Evolutionary conservation across 177 flowering plant genomes (phyloP).

Genomic region (Vitis hybrid): DNA sequence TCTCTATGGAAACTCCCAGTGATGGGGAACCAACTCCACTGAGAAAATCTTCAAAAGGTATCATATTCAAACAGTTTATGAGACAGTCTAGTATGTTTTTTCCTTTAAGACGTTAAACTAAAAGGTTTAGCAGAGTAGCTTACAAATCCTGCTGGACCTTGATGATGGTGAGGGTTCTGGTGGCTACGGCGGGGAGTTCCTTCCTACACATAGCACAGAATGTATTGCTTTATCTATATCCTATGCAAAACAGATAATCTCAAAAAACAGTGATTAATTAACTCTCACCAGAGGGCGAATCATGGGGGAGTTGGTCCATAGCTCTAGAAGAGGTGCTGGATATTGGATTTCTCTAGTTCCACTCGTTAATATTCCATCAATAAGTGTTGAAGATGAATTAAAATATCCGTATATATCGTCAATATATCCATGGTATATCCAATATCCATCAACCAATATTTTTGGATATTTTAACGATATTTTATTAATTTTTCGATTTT

Average conservation of each 20-base stretch:
- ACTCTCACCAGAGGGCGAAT: constrained; percentile 58
- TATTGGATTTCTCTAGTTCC: constrained; percentile 43
- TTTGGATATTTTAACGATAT: too few relatives aligned
- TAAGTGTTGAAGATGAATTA: constrained; percentile 45
- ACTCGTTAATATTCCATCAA: constrained; percentile 30
- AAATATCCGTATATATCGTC: too few relatives aligned
- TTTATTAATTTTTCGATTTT: too few relatives aligned
- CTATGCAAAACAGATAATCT: not conserved
- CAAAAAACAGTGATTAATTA: not conserved
- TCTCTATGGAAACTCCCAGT: constrained; percentile 40
- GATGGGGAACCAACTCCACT: constrained; percentile 47
- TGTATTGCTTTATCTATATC: not conserved
- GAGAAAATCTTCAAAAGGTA: constrained; percentile 56
- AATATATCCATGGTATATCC: too few relatives aligned
- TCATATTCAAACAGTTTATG: constrained; percentile 21
- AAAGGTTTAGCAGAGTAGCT: constrained; percentile 22
- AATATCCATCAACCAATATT: too few relatives aligned
- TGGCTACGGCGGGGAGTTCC: constrained; percentile 42
- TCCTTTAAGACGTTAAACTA: not conserved
- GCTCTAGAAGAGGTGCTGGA: constrained; percentile 61
- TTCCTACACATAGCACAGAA: constrained; percentile 34
- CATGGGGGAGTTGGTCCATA: constrained; percentile 51
- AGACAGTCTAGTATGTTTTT: constrained; percentile 2
- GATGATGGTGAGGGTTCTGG: constrained; percentile 54
- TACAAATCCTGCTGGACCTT: constrained; percentile 41